Evolutionary conservation across 1,284 basidiomycete genomes (phyloP), one percentile per base, ranked within the genome.

Genomic region (Irpex sp.): DNA sequence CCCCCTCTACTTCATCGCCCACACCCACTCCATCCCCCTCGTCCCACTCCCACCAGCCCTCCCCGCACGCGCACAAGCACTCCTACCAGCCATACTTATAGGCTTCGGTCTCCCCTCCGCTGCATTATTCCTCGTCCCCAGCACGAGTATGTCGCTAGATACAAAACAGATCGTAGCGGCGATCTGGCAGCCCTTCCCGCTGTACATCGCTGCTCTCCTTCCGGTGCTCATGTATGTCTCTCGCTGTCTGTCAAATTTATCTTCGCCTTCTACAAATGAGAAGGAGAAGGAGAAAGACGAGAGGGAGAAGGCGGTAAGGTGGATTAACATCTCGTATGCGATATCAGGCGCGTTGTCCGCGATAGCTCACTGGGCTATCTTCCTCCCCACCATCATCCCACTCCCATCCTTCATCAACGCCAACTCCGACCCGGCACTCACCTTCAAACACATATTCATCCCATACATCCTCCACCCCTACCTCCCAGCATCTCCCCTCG

Each of bases 361-460:
- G 4, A 26, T 52, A 26, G 26, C 59, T 2, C 64, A 65, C 48
- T 26, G 62, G 9, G 34, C 26, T 11, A 59, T 62, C 4, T 40
- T 59, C 8, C 9, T 63, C 17, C 64, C 61, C 3, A 56, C 64
- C 5, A 17, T 62, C 7, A 15, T 63, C 17, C 52, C 64, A 13
- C n/a, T 47, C 2, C 40, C 40, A n/a, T 47, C 40, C 11, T 47
- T 47, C 40, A 11, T 47, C 40, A 4, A 3, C 1, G 40, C 2
- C 9, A 2, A 44, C 4, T 17, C 61, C n/a, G 55, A 60, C n/a
- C 54, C 64, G 1, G 52, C 64, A 19, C 31, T 48, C 31, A 63
- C 64, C 36, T 65, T 65, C 64, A 61, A 54, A 8, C 59, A 65
- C 47, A 58, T 65, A 21, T 61, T 65, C 64, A 38, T 65, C 3